Conservation (phyloP, 164 flowering plant species). For the Aristolochia contorta region DNA sequence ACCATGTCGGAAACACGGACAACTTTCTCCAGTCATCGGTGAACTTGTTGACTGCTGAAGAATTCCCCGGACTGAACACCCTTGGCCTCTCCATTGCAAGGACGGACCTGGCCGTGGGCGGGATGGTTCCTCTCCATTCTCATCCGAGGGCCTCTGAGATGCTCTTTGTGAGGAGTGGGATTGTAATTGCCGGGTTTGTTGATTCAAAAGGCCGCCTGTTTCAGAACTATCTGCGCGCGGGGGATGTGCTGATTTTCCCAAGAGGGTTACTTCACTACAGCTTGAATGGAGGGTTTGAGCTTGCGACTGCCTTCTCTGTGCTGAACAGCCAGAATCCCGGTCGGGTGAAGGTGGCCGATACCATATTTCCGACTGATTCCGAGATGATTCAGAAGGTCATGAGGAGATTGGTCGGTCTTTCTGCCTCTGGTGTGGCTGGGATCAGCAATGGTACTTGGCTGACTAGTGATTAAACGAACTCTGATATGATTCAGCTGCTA, state of each 20-base stretch:
- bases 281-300: slow-evolving; percentile 27
- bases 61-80: slow-evolving; percentile 25
- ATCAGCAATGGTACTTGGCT: too few relatives aligned
- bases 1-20: slow-evolving; percentile 15
- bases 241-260: slow-evolving; percentile 42
- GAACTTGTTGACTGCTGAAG: slow-evolving; percentile 12
- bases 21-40: slow-evolving; percentile 16
- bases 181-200: slow-evolving; percentile 33
- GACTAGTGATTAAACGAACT: too few relatives aligned
- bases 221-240: slow-evolving; percentile 24
- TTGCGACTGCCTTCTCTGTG: slow-evolving; percentile 33
- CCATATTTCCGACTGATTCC: slow-evolving; percentile 13
- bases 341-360: slow-evolving; percentile 18
- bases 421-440: too few relatives aligned
- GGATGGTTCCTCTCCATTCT: slow-evolving; percentile 29
- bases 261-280: slow-evolving; percentile 41
- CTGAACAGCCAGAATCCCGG: slow-evolving; percentile 48
- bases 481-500: too few relatives aligned
- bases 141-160: slow-evolving; percentile 51
- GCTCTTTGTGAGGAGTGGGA: slow-evolving; percentile 27
- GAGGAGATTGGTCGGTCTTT: too few relatives aligned
- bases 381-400: too few relatives aligned
- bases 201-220: slow-evolving; percentile 25
- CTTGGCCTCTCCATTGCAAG: slow-evolving; percentile 25
- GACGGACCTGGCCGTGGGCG: slow-evolving; percentile 18